These are phyloP conservation scores for Atalantia buxifolia DNA, from an alignment of 345 rosid species.

Conservation along the genomic window DNA sequence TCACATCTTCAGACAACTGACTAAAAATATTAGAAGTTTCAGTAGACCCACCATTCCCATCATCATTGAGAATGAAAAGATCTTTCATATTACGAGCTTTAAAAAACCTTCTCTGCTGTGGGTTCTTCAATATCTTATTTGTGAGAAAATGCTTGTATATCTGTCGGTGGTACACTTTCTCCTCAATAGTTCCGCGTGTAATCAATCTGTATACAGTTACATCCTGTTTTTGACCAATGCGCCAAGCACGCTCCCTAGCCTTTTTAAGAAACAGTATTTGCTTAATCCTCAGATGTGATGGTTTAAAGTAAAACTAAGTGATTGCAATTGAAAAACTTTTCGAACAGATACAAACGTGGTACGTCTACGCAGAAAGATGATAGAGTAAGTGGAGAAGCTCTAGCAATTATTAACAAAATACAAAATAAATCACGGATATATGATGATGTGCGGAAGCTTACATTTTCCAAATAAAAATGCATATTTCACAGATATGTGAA, in stretches of 20 bases:
- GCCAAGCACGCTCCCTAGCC: constrained; percentile 99
- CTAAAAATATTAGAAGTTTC: constrained; percentile 89
- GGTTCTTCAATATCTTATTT: constrained; percentile 89
- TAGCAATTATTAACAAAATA: neutral
- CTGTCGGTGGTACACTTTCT: constrained; percentile 94
- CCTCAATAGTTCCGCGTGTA: constrained; percentile 93
- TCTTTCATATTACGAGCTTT: constrained; percentile 97
- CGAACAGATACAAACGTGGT: neutral
- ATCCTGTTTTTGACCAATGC: constrained; percentile 91
- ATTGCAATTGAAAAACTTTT: too few species aligned
- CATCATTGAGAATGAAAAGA: constrained; percentile 75
- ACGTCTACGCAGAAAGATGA: neutral
- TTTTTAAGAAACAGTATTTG: constrained; percentile 24
- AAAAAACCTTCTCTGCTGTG: constrained; percentile 90
- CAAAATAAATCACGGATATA: neutral
- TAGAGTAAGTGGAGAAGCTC: neutral
- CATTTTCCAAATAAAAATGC: neutral
- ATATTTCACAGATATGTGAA: constrained; percentile 4
- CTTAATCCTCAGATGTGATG: constrained; percentile 1
- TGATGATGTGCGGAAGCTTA: neutral
- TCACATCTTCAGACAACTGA: constrained; percentile 73
- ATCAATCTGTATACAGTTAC: constrained; percentile 92
- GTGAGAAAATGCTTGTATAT: constrained; percentile 97
- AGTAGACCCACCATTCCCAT: constrained; percentile 58
- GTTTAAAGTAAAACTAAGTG: neutral